A percentile compares a stretch with the other conserved stretches of the same genome.
Conservation (phyloP, 805 yeast species). For the Priceomyces castillae region DNA sequence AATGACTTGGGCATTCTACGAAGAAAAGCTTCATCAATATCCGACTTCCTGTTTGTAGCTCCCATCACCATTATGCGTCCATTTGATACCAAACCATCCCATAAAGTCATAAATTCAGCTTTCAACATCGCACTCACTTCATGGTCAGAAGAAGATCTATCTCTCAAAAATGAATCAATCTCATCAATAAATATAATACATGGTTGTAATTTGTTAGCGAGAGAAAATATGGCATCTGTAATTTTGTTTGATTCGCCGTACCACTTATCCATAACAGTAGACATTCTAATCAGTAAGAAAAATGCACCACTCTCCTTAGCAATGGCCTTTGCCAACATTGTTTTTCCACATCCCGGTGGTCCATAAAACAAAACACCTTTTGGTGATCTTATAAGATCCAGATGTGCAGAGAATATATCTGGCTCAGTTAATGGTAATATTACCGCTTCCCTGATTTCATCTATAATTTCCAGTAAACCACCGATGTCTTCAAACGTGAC, state of each 20-base stretch:
- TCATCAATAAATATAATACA: conserved; percentile 95
- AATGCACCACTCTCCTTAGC: conserved; percentile 91
- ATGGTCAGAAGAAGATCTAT: conserved; percentile 80
- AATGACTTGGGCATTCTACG: conserved; percentile 92
- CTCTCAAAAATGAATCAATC: conserved; percentile 90
- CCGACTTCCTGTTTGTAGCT: conserved; percentile 90
- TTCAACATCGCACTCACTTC: conserved; percentile 93
- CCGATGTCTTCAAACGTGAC: conserved; percentile 83
- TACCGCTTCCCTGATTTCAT: conserved; percentile 84
- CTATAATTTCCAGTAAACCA: conserved; percentile 78
- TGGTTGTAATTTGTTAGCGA: conserved; percentile 88
- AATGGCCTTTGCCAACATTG: conserved; percentile 94
- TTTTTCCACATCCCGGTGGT: conserved; percentile 98
- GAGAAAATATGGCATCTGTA: conserved; percentile 86
- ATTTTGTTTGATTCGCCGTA: conserved; percentile 95
- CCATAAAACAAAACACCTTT: conserved; percentile 91
- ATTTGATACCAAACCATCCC: conserved; percentile 86
- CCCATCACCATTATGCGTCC: conserved; percentile 88
- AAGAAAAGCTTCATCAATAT: conserved; percentile 88
- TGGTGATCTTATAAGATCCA: conserved; percentile 77
- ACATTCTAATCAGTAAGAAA: conserved; percentile 87
- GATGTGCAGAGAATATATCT: conserved; percentile 66
- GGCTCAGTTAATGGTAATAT: conserved; percentile 80
- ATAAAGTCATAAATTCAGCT: conserved; percentile 95
- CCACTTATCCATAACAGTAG: conserved; percentile 95